phyloP scores from a whole-genome alignment of 108 stramenopile species.

The Pseudonitzschia pungens region DNA sequence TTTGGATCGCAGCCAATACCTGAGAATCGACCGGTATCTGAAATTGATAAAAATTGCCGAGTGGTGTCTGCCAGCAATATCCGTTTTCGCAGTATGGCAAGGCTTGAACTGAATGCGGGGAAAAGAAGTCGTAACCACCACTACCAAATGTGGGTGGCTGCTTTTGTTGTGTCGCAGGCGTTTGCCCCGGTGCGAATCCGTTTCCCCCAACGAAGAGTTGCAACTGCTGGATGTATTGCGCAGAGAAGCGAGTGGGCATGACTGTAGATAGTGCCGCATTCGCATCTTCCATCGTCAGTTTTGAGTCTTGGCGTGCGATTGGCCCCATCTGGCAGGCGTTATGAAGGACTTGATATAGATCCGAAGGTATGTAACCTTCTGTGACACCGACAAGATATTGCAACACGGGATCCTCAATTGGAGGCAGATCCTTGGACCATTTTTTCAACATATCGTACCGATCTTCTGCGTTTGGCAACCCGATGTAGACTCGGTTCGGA shows the following conservation, averaged over 20 bases:
- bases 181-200: background rate
- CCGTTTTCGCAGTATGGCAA: conserved; percentile 3
- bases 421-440: conserved; percentile 38
- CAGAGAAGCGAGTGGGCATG: conserved; percentile 50
- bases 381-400: conserved; percentile 43
- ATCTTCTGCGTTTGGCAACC: conserved; percentile 74
- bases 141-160: background rate
- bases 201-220: conserved; percentile 19
- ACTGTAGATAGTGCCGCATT: conserved; percentile 39
- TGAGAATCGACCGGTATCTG: conserved; percentile 30
- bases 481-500: conserved; percentile 80
- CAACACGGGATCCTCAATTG: conserved; percentile 37
- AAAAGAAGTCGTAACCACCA: background rate
- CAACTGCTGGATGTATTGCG: conserved; percentile 38
- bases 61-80: conserved; percentile 26
- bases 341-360: conserved; percentile 68
- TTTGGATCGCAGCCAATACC: conserved; percentile 24
- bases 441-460: conserved; percentile 61
- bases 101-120: background rate
- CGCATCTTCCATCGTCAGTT: conserved; percentile 55
- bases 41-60: conserved; percentile 33
- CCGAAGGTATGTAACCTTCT: conserved; percentile 67
- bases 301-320: conserved; percentile 41
- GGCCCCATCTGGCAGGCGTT: conserved; percentile 62
- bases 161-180: background rate